Evolutionary conservation across 2,329 filamentous ascomycete genomes (phyloP).

Genomic region (Elsinoe necatrix): DNA sequence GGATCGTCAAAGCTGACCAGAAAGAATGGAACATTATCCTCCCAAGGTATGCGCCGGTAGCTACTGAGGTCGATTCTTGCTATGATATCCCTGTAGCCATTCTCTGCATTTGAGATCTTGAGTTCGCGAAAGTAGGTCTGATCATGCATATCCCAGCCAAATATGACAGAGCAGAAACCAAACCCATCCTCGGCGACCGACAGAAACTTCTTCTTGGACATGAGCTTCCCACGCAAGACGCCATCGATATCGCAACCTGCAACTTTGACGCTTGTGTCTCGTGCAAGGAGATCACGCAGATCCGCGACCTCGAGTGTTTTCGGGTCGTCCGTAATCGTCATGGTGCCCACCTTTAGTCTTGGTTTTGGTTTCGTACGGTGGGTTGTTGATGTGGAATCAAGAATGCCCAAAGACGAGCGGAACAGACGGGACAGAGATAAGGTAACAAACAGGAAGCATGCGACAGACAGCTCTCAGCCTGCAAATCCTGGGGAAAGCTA

Average conservation of each 20-base stretch:
- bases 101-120: conserved; percentile 78
- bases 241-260: conserved; percentile 84
- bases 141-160: conserved; percentile 97
- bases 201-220: conserved; percentile 88
- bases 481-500: conserved; percentile 8
- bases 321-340: conserved; percentile 30
- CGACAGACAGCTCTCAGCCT: neutral
- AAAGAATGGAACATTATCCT: conserved; percentile 78
- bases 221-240: conserved; percentile 76
- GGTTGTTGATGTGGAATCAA: neutral
- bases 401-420: neutral
- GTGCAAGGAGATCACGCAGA: conserved; percentile 56
- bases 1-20: conserved; percentile 77
- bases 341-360: conserved; percentile 18
- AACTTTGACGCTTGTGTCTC: conserved; percentile 76
- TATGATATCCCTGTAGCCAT: conserved; percentile 79
- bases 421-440: neutral
- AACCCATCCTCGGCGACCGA: conserved; percentile 74
- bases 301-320: conserved; percentile 51
- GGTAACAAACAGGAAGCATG: conserved; percentile 9
- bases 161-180: conserved; percentile 89
- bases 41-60: conserved; percentile 84
- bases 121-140: conserved; percentile 80
- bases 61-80: conserved; percentile 70
- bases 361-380: neutral